Evolutionary conservation across 2,329 filamentous ascomycete species (phyloP).

Genomic region (Ceratocystis harringtonii): DNA sequence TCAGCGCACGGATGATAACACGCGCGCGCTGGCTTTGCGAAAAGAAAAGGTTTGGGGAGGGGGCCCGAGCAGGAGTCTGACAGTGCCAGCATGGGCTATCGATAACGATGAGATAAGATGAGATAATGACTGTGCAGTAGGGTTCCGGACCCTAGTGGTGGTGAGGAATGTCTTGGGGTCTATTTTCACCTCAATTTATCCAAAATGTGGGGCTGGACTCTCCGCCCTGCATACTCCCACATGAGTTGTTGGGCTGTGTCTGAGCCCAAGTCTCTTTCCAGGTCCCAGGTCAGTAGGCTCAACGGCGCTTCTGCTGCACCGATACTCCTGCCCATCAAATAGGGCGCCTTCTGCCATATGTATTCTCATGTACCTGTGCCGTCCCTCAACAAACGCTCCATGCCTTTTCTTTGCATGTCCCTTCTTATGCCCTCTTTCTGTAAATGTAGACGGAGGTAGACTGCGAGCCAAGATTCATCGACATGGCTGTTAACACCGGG

Average conservation of each 20-base stretch:
- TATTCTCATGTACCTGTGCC: not conserved
- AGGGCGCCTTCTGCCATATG: not conserved
- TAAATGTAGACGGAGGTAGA: not conserved
- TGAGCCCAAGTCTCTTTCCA: no score
- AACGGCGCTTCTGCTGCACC: no score
- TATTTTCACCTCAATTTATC: no score
- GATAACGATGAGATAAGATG: not conserved
- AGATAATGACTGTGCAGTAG: not conserved
- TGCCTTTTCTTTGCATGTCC: not conserved
- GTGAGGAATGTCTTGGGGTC: no score
- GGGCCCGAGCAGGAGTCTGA: not conserved
- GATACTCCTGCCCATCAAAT: no score
- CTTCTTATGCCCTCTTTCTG: not conserved
- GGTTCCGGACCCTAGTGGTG: not conserved
- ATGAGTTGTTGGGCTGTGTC: no score
- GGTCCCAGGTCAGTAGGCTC: no score
- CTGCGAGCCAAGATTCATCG: not conserved
- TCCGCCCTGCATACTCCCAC: no score
- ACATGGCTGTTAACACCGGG: not conserved
- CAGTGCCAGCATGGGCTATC: no score
- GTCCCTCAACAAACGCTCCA: not conserved
- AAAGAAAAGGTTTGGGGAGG: not conserved
- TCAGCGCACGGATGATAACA: not conserved
- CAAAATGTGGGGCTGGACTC: no score
- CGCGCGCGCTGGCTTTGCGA: not conserved